Percentiles rank a stretch among this genome's conserved stretches.
Conservation (phyloP, 164 flowering plant species). For the Vitis amurensis region DNA sequence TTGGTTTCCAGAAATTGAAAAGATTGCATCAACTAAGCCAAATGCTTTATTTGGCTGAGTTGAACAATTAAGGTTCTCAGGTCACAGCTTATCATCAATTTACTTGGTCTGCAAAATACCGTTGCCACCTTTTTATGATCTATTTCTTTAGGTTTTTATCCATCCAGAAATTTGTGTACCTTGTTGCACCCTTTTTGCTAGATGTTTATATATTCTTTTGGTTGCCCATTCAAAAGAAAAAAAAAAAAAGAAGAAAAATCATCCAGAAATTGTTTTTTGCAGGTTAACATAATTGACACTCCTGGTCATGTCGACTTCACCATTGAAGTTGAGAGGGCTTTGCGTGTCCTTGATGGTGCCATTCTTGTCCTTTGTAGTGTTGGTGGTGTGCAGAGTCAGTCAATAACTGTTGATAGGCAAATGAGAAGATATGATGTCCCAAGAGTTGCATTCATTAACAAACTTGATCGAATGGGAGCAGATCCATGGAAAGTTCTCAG, state of each 20-base stretch:
- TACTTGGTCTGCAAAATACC: too few relatives aligned
- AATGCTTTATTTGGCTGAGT: too few relatives aligned
- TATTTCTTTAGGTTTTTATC: too few relatives aligned
- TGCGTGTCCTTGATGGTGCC: conserved; percentile 99
- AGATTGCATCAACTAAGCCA: too few relatives aligned
- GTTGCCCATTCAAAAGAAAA: too few relatives aligned
- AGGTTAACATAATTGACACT: conserved; percentile 98
- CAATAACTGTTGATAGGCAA: conserved; percentile 97
- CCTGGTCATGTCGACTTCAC: conserved; percentile 99
- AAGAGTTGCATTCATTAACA: conserved; percentile 91
- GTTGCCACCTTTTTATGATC: too few relatives aligned
- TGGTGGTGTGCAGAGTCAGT: conserved; percentile 99
- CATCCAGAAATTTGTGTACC: too few relatives aligned
- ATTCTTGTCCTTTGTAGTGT: conserved; percentile 98
- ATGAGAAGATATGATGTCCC: conserved; percentile 99
- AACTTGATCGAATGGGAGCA: conserved; percentile 99
- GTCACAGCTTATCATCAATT: too few relatives aligned
- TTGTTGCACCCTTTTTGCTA: too few relatives aligned
- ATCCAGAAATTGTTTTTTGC: conserved; percentile 22
- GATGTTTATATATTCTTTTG: too few relatives aligned
- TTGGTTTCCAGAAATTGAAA: too few relatives aligned
- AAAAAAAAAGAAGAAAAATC: neutral
- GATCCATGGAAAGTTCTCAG: conserved; percentile 98
- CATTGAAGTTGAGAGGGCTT: conserved; percentile 98
- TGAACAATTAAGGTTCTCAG: too few relatives aligned